Conservation (phyloP, 345 rosid species). For the Eucalyptus sp. region DNA sequence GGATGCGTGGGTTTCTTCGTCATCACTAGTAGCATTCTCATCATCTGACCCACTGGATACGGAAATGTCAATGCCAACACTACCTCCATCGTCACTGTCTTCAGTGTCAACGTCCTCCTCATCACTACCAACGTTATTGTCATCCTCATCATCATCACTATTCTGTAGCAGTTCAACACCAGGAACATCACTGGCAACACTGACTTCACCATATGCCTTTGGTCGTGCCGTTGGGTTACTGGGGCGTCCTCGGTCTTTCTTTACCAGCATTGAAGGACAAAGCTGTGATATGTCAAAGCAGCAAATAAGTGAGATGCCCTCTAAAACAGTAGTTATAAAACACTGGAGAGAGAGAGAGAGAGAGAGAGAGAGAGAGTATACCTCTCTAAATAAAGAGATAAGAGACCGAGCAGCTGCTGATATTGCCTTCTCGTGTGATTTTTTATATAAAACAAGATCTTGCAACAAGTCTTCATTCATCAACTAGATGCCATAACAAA, state of each 20-base stretch:
- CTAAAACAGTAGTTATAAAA: background rate
- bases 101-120: constrained; percentile 22
- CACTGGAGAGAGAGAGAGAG: background rate
- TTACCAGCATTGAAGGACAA: constrained; percentile 80
- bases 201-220: constrained; percentile 72
- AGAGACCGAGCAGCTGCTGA: constrained; percentile 88
- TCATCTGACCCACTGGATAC: constrained; percentile 7
- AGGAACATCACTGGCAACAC: constrained; percentile 52
- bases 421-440: constrained; percentile 81
- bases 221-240: constrained; percentile 63
- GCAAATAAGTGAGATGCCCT: background rate
- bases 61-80: constrained; percentile 18
- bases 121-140: constrained; percentile 15
- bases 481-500: constrained; percentile 35
- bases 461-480: constrained; percentile 94
- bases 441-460: constrained; percentile 86
- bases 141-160: constrained; percentile 19
- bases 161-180: constrained; percentile 60
- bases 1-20: background rate
- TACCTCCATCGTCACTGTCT: constrained; percentile 11
- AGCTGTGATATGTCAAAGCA: constrained; percentile 28
- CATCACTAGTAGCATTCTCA: constrained; percentile 30
- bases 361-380: constrained; percentile 1
- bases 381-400: constrained; percentile 90
- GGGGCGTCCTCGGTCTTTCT: constrained; percentile 95